Evolutionary conservation across 257 asterid genomes (phyloP).

Genomic region (Cinchona pubescens): DNA sequence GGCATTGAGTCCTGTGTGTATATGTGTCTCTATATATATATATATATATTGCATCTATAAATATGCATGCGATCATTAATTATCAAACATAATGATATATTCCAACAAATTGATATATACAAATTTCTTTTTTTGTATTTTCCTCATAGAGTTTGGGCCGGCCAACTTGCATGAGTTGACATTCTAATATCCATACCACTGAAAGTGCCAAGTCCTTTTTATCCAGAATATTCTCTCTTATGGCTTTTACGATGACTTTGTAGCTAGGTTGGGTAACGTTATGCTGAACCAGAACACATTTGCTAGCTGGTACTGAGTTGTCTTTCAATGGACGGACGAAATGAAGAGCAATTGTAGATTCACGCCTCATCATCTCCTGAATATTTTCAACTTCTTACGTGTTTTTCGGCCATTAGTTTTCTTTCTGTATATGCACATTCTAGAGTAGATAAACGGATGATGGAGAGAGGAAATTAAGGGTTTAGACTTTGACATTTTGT

Average conservation of each 20-base stretch:
- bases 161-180: slow-evolving; percentile 36
- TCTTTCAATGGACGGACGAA: not conserved
- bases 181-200: slow-evolving; percentile 36
- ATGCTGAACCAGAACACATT: not conserved
- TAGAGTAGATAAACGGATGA: not conserved
- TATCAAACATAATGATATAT: slow-evolving; percentile 3
- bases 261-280: not conserved
- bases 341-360: not conserved
- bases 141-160: not conserved
- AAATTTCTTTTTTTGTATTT: not conserved
- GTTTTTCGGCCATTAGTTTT: not conserved
- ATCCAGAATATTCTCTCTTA: slow-evolving; percentile 26
- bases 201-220: slow-evolving; percentile 44
- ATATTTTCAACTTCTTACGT: not conserved
- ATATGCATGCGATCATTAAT: no score
- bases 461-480: not conserved
- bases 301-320: not conserved
- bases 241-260: slow-evolving; percentile 1
- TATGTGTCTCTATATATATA: not conserved
- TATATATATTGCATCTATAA: no score
- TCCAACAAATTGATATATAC: slow-evolving; percentile 1
- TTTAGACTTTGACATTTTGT: not conserved
- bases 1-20: not conserved
- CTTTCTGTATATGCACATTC: not conserved
- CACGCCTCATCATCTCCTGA: not conserved